Evolutionary conservation across 257 asterid genomes (phyloP), one percentile per base, ranked within the genome.

Genomic region (Solanum pinnatisectum): DNA sequence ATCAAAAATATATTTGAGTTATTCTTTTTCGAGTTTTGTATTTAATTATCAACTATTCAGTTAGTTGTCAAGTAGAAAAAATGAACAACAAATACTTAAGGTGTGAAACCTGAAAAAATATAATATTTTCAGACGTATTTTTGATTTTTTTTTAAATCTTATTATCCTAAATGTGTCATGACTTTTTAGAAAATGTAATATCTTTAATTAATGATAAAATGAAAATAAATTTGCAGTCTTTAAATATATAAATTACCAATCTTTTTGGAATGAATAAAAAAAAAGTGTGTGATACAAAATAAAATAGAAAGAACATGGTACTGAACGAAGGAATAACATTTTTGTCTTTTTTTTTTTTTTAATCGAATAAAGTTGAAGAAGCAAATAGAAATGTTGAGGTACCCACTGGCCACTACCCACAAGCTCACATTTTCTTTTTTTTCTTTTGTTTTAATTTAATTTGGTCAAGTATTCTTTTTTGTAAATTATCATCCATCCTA

Each of bases 81-180:
- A 0, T 14, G 1, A 23, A 60, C 5, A 9, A 23, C 30, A 23
- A 10, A 23, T 23, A 60, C 1, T 60, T 60, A 9, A 11, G 3
- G 0, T 22, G 68, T 60, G 13, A 22, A 49, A 49, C 9, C 0
- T 60, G 30, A 0, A 23, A 23, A 60, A 23, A 4, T 9, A 0
- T 60, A n/a, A 60, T 23, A 4, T 60, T 60, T 23, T 10, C 1
- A 60, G 0, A 2, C 5, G 3, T 60, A 60, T 60, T 10, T 8
- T 60, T 60, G 1, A 22, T 60, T 3, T 60, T 22, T 10, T 10
- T 2, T 3, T 0, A 3, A 30, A 68, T 27, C 2, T 68, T 68
- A 3, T 27, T 1, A 12, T 68, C 4, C 30, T 30, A 15, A 33
- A 72, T 4, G 5, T 5, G 1, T 72, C 2, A 33, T 3, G 8